Conservation (phyloP, 331 rosid genomes). For the Quercus tomentella region DNA sequence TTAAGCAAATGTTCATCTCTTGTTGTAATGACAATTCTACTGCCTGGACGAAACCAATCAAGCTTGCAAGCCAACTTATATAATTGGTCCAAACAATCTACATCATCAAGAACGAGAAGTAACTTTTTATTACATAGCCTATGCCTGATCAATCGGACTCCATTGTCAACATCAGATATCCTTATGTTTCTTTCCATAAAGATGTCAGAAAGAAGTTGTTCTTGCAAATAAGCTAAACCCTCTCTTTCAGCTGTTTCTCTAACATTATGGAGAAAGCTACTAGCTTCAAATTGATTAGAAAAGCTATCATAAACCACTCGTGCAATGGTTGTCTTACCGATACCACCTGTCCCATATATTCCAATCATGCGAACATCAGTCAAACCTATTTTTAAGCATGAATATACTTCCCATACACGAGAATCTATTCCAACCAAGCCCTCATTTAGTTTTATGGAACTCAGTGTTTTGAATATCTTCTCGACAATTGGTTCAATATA, state of each 20-base stretch:
- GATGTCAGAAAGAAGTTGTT: conserved; percentile 18
- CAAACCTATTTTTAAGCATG: too few species aligned
- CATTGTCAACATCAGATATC: conserved; percentile 14
- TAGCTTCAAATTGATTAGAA: conserved; percentile 24
- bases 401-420: too few species aligned
- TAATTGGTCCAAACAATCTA: conserved; percentile 21
- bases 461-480: too few species aligned
- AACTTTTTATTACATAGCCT: conserved; percentile 27
- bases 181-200: conserved; percentile 11
- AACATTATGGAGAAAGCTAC: conserved; percentile 28
- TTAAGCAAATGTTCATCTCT: conserved; percentile 30
- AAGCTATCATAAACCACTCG: conserved; percentile 14
- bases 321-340: conserved; percentile 39
- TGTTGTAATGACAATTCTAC: conserved; percentile 35
- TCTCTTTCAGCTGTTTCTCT: conserved; percentile 24
- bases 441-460: too few species aligned
- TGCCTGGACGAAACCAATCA: conserved; percentile 31
- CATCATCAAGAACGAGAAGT: conserved; percentile 35
- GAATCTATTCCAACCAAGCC: too few species aligned
- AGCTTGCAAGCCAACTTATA: conserved; percentile 22
- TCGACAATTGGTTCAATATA: too few species aligned
- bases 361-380: conserved; percentile 17
- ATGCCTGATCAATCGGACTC: conserved; percentile 15
- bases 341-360: conserved; percentile 42
- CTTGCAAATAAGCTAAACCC: conserved; percentile 19